Percentiles rank a stretch among this genome's conserved stretches.
phyloP scores from a whole-genome alignment of 495 filamentous ascomycete genomes.

The Wilcoxina mikolae region DNA sequence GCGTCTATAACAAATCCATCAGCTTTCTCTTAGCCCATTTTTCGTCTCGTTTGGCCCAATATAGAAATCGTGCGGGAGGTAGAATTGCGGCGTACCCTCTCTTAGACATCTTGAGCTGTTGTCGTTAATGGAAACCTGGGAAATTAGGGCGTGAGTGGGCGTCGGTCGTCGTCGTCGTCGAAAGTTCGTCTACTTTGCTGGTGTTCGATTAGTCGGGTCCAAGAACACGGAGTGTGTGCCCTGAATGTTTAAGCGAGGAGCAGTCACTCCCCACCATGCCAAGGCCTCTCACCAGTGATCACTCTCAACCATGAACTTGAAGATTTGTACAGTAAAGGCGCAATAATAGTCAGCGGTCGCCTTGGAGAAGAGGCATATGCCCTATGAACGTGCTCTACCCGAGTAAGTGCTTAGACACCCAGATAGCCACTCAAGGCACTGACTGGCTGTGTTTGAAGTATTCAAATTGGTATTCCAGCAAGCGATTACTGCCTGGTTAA shows the following conservation, averaged over 20 bases:
- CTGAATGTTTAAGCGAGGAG: not conserved
- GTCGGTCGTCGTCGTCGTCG: conserved; percentile 15
- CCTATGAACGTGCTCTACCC: too few species aligned
- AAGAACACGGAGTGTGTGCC: not conserved
- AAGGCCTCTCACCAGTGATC: not conserved
- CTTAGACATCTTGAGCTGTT: conserved; percentile 26
- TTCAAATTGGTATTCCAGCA: too few species aligned
- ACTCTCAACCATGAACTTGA: not conserved
- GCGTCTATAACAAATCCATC: conserved; percentile 30
- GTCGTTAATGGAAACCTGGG: conserved; percentile 13
- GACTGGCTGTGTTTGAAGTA: too few species aligned
- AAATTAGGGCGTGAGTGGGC: conserved; percentile 8
- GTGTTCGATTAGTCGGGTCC: not conserved
- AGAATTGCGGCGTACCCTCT: conserved; percentile 21
- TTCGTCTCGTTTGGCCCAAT: not conserved
- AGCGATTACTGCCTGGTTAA: too few species aligned
- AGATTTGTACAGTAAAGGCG: too few species aligned
- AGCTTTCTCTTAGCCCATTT: conserved; percentile 5
- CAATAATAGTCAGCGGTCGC: too few species aligned
- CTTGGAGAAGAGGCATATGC: too few species aligned
- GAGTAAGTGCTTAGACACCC: too few species aligned
- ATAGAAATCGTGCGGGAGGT: not conserved
- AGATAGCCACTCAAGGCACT: too few species aligned
- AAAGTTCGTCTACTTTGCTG: not conserved
- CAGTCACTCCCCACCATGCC: not conserved